These are phyloP conservation scores for Aspergillus quadricinctus DNA, from an alignment of 2,329 filamentous ascomycete genomes.

Conservation along the genomic window DNA sequence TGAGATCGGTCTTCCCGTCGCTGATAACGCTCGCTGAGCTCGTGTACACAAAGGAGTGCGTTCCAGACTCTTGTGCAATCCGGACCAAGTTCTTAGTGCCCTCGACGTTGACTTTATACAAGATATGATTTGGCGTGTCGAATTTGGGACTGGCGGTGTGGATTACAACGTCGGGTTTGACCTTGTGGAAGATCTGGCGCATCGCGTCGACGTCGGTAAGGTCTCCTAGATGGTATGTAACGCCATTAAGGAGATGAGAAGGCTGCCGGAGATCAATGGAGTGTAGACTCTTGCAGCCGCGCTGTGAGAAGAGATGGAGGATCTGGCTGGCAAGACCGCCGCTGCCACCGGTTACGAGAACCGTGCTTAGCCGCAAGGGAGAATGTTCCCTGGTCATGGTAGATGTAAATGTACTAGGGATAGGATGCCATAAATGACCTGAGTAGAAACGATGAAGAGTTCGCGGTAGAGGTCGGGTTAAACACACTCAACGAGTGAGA, in stretches of 20 bases:
- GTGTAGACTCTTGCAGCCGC: not conserved
- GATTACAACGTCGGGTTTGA: not conserved
- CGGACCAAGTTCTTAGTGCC: not conserved
- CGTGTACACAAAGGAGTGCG: not conserved
- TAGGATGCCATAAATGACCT: not conserved
- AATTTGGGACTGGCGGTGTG: not conserved
- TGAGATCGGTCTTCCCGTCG: not conserved
- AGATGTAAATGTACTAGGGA: not conserved
- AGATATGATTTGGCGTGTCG: not conserved
- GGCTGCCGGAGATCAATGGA: not conserved
- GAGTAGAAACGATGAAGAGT: not conserved
- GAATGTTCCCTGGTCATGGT: not conserved
- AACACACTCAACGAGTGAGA: not conserved
- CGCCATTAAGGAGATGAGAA: not conserved
- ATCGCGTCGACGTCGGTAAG: not conserved
- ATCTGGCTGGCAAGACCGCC: not conserved
- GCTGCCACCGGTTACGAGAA: not conserved
- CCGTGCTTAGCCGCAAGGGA: not conserved
- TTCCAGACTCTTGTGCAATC: not conserved
- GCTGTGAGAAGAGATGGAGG: not conserved
- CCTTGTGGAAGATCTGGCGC: not conserved
- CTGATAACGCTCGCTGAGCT: not conserved
- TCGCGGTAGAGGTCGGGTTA: not conserved
- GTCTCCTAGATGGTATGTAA: not conserved
- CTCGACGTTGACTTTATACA: not conserved